Base-by-base conservation (phyloP, 2,329 filamentous ascomycete genomes). In the Lithohypha guttulata region DNA sequence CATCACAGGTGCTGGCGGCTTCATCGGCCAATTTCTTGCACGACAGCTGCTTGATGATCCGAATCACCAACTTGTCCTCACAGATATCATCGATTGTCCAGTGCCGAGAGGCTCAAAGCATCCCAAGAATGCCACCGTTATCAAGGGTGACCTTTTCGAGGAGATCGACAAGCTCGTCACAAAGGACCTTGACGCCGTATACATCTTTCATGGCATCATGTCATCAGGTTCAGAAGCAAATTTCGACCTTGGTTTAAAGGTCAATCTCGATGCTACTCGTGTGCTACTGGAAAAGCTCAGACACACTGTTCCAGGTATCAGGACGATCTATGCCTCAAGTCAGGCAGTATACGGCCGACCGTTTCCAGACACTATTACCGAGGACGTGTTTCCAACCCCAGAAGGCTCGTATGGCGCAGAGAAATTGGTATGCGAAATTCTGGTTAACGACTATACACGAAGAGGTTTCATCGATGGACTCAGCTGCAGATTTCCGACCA, bases 141-240 rank as follows among this genome's bases (percentile, higher is more conserved):
- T 75, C 29, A 63, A 64, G 18, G 67, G 70, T 7, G 74, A 79
- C 52, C 63, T 78, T 2, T 62, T 73, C 10, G 53, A 55, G 1
- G 60, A 61, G 3, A 63, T 66, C 13, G 51, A 53, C 15, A 46
- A 51, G 9, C 44, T 65, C 4, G 57, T 63, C 22, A 57, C 60
- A 18, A 32, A 43, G 11, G 65, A 68, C 1, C 59, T 75, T 3
- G 62, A 68, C 43, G 69, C 70, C 32, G 64, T 71, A 42, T 79
- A 75, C 58, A 63, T 77, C 50, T 73, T 80, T 55, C 76, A 80
- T 56, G 76, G 76, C 45, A 77, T 79, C 62, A 79, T 80, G 76
- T 79, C 75, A 0, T 69, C 70, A 9, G 74, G 73, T 4, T 71
- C 73, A 11, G 75, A 79, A 57, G 70, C 71, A 28, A 68, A 78